Evolutionary conservation across 2,329 filamentous ascomycete species (phyloP), one percentile per base, ranked within the genome.

Genomic region (Trichoderma simmonsii): DNA sequence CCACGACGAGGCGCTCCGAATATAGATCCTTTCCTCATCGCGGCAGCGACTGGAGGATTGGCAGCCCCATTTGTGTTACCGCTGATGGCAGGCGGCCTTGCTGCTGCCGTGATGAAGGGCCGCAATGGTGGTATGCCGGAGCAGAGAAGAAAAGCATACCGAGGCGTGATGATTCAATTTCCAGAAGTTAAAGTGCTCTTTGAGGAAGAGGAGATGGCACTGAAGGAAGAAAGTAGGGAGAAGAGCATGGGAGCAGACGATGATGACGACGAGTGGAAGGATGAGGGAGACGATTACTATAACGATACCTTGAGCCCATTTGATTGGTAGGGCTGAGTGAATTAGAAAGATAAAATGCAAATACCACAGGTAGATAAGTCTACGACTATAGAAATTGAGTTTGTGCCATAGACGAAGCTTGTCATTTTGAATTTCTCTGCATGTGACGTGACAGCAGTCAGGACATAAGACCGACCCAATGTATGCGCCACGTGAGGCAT

Each of bases 101-200:
- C 54, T 48, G 64, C 64, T 12, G 63, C 48, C n/a, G 51, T 34
- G 30, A 62, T 51, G 57, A 70, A 26, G 26, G 36, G 18, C 26
- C 57, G 67, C 21, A 59, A 54, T 14, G 15, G 14, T 3, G 21
- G 26, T 4, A 34, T 62, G 67, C 59, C 43, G 8, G 57, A 70
- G 57, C 56, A 70, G n/a, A 70, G 67, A 9, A 62, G 14, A 11
- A 62, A 54, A 39, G 67, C 67, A 28, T 70, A 62, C 12, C 60
- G 43, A 54, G 34, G 59, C 9, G 28, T 70, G n/a, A 43, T 32
- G 21, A 1, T 28, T 18, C 57, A 54, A 28, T 70, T 61, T 14
- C 57, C 67, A 12, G 56, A 70, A n/a, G 34, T 70, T 7, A 54
- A 62, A 18, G 28, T 43, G 15, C 26, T 70, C 28, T 70, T 70